These are phyloP conservation scores for Thalia dealbata DNA, from an alignment of 176 grass and related monocot genomes.

Conservation along the genomic window DNA sequence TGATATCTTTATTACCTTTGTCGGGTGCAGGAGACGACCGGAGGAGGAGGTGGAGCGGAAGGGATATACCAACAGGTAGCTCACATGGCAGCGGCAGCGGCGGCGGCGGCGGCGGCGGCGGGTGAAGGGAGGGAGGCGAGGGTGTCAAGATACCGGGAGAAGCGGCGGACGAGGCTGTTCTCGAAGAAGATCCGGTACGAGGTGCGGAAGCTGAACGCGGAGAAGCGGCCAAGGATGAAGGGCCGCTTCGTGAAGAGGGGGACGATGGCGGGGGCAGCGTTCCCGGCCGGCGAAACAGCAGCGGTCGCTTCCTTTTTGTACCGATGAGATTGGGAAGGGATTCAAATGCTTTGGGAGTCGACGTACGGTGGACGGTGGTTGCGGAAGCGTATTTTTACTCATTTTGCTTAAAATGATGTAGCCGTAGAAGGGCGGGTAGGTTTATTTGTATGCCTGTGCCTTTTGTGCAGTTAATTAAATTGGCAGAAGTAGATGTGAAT, in stretches of 20 bases:
- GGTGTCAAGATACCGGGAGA: slow-evolving; percentile 80
- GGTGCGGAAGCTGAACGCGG: slow-evolving; percentile 89
- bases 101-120: slow-evolving; percentile 3
- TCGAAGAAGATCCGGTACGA: slow-evolving; percentile 97
- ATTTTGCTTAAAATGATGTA: no score
- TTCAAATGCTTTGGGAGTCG: no score
- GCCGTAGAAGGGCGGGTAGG: no score
- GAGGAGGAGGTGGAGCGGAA: neutral
- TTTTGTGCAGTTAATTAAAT: no score
- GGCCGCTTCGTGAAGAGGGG: slow-evolving; percentile 79
- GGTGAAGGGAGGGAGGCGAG: slow-evolving; percentile 52
- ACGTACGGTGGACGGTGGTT: no score
- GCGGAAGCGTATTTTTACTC: neutral
- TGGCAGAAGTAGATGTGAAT: no score
- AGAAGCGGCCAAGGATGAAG: slow-evolving; percentile 95
- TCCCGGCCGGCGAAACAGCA: neutral
- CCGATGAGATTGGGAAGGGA: neutral
- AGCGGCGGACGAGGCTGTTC: slow-evolving; percentile 84
- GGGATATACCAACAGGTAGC: neutral
- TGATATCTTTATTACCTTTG: neutral
- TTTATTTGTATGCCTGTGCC: no score
- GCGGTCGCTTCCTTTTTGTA: neutral
- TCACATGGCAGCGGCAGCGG: neutral
- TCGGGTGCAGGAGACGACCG: neutral
- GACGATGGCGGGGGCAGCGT: neutral